Percentiles rank a stretch among this genome's conserved stretches.
phyloP scores from a whole-genome alignment of 805 yeast species.

The Candida jianshihensis region DNA sequence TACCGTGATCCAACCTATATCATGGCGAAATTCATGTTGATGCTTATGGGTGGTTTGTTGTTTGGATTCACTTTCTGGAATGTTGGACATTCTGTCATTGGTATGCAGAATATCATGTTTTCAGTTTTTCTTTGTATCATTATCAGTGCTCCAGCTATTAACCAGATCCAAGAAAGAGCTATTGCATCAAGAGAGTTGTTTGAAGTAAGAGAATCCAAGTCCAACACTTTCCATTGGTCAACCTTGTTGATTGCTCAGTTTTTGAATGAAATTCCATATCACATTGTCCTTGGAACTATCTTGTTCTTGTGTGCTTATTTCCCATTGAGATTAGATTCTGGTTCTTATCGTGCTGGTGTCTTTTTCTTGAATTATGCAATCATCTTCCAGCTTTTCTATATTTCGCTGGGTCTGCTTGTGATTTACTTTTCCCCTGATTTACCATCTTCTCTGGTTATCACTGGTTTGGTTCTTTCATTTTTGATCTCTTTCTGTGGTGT shows the following conservation, averaged over 20 bases:
- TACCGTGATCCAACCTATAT: conserved; percentile 62
- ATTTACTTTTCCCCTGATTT: conserved; percentile 61
- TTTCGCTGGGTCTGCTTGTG: conserved; percentile 42
- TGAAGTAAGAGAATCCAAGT: conserved; percentile 66
- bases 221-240: conserved; percentile 73
- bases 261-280: conserved; percentile 57
- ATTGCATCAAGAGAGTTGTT: conserved; percentile 52
- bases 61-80: conserved; percentile 73
- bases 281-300: conserved; percentile 39
- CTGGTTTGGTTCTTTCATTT: conserved; percentile 33
- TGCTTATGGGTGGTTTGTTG: conserved; percentile 51
- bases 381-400: conserved; percentile 35
- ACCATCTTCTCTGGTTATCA: conserved; percentile 59
- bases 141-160: conserved; percentile 49
- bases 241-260: conserved; percentile 47
- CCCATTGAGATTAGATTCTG: conserved; percentile 36
- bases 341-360: conserved; percentile 43
- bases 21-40: conserved; percentile 49
- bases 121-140: conserved; percentile 55
- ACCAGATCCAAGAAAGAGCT: conserved; percentile 60
- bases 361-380: conserved; percentile 38
- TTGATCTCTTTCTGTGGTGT: conserved; percentile 32
- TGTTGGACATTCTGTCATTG: conserved; percentile 43
- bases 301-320: conserved; percentile 47
- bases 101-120: conserved; percentile 58